phyloP scores from a whole-genome alignment of 768 basidiomycete species.

The Gyrodon lividus region DNA sequence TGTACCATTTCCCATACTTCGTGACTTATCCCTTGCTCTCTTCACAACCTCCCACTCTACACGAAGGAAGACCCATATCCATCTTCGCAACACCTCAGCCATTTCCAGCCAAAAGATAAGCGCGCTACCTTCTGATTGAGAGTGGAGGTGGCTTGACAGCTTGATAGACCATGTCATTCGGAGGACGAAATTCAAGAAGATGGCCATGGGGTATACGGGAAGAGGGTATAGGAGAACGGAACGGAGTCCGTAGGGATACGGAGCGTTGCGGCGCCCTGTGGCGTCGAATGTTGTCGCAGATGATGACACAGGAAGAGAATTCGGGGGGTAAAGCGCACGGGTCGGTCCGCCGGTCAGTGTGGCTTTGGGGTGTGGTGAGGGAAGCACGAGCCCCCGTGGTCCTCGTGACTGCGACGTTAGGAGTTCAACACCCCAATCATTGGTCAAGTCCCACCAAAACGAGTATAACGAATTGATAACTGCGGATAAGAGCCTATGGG shows the following conservation, averaged over 20 bases:
- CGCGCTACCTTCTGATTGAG: conserved; percentile 70
- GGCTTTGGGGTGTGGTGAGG: conserved; percentile 42
- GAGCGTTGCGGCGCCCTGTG: conserved; percentile 11
- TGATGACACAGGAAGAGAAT: conserved; percentile 18
- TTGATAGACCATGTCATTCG: conserved; percentile 95
- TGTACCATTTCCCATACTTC: conserved; percentile 2
- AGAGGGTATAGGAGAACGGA: conserved; percentile 74
- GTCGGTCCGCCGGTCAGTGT: conserved; percentile 20
- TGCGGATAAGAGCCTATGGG: conserved; percentile 74
- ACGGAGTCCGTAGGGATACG: conserved; percentile 73
- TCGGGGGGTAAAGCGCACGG: conserved; percentile 2
- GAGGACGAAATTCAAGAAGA: conserved; percentile 81
- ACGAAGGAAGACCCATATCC: conserved; percentile 98
- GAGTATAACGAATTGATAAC: conserved; percentile 89
- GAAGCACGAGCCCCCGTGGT: conserved; percentile 45
- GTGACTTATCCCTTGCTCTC: conserved; percentile 31
- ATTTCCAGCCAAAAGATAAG: conserved; percentile 90
- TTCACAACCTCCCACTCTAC: conserved; percentile 95
- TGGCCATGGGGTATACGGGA: conserved; percentile 77
- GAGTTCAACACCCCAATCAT: conserved; percentile 93
- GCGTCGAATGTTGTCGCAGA: conserved; percentile 14
- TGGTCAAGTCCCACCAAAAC: conserved; percentile 99
- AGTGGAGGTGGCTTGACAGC: conserved; percentile 82
- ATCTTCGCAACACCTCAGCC: conserved; percentile 84
- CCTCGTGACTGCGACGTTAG: conserved; percentile 41